Conservation (phyloP, 23 red algal species). For the Chondrus crispus region DNA sequence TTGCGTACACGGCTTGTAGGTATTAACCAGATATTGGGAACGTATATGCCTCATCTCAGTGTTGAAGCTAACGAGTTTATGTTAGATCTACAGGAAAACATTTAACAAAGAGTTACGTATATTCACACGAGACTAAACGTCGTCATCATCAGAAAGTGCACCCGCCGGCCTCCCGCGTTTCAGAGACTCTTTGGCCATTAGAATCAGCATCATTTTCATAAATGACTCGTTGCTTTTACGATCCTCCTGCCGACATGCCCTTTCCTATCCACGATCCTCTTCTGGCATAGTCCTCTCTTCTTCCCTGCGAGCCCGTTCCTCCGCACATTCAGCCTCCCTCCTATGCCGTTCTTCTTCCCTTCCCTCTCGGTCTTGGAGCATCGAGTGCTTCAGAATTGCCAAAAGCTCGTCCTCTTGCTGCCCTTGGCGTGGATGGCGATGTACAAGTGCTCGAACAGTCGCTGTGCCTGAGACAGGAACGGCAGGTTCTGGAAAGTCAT, state of each 20-base stretch:
- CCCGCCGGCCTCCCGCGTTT: too few relatives aligned
- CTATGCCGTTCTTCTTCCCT: neutral
- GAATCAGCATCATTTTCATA: constrained; percentile 15
- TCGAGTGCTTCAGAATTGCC: neutral
- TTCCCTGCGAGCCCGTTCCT: neutral
- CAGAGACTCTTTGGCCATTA: too few relatives aligned
- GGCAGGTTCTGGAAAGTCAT: too few relatives aligned
- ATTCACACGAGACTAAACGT: too few relatives aligned
- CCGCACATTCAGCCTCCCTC: neutral
- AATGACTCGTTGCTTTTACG: neutral
- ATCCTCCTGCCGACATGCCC: neutral
- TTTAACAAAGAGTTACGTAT: too few relatives aligned
- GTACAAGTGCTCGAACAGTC: too few relatives aligned
- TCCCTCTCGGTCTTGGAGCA: neutral
- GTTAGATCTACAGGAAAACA: too few relatives aligned
- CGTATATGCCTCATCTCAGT: neutral
- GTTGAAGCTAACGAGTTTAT: neutral
- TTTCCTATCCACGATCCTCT: neutral
- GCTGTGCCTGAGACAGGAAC: too few relatives aligned
- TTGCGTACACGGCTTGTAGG: neutral
- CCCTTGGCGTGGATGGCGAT: too few relatives aligned
- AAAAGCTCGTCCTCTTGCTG: neutral
- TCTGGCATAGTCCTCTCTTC: neutral
- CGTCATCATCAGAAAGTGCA: too few relatives aligned
- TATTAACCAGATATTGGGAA: neutral